phyloP scores from a whole-genome alignment of 345 rosid genomes.

The Salix brachista region DNA sequence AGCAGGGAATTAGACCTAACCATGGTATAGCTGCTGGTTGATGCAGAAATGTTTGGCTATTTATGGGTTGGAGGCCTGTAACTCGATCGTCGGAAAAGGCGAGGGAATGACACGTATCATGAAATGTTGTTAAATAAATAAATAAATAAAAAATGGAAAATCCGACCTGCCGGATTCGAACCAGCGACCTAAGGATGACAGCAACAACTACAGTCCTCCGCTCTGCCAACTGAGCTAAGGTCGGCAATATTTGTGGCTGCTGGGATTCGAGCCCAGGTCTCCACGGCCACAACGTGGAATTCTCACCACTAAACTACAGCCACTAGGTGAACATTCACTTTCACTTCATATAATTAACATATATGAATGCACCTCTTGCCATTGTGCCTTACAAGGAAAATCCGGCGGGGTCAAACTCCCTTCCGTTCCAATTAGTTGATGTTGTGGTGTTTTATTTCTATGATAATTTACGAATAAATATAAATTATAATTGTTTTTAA shows the following conservation, averaged over 20 bases:
- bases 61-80: too few relatives aligned
- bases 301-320: slow-evolving; percentile 87
- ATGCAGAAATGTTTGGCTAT: too few relatives aligned
- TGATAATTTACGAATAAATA: too few relatives aligned
- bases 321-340: slow-evolving; percentile 19
- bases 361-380: neutral
- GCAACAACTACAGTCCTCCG: too few relatives aligned
- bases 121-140: too few relatives aligned
- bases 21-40: too few relatives aligned
- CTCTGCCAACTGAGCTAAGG: too few relatives aligned
- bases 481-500: too few relatives aligned
- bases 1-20: neutral
- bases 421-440: neutral
- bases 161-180: slow-evolving; percentile 84
- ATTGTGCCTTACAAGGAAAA: neutral
- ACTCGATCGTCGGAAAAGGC: neutral
- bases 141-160: too few relatives aligned
- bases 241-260: slow-evolving; percentile 46
- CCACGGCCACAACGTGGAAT: slow-evolving; percentile 86
- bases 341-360: neutral
- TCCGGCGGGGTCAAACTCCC: neutral
- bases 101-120: neutral
- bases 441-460: too few relatives aligned
- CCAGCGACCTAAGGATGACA: slow-evolving; percentile 47
- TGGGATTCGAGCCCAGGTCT: slow-evolving; percentile 94